Conservation (phyloP, 495 filamentous ascomycete genomes). For the Endocarpon pusillum region DNA sequence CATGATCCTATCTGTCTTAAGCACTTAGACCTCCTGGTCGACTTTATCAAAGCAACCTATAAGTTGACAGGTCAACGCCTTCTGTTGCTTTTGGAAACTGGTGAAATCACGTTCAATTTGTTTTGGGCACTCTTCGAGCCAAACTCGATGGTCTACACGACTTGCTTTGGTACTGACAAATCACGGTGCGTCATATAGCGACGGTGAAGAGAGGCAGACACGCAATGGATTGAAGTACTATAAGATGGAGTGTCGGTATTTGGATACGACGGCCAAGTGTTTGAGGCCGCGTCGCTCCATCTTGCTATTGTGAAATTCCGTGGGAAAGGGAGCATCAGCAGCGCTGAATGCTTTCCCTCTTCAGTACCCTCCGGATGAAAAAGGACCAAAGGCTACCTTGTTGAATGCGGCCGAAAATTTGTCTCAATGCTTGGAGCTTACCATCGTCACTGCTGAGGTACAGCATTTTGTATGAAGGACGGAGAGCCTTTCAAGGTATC, state of each 20-base stretch:
- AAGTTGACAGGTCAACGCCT: slow-evolving; percentile 17
- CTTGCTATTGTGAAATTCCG: slow-evolving; percentile 15
- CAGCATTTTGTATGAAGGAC: slow-evolving; percentile 14
- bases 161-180: slow-evolving; percentile 23
- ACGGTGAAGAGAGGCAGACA: slow-evolving; percentile 13
- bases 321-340: slow-evolving; percentile 14
- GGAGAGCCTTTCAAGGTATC: slow-evolving; percentile 12
- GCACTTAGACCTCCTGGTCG: slow-evolving; percentile 23
- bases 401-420: slow-evolving; percentile 17
- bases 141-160: slow-evolving; percentile 24
- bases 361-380: slow-evolving; percentile 10
- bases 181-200: slow-evolving; percentile 15
- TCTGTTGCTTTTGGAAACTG: slow-evolving; percentile 18
- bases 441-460: slow-evolving; percentile 11
- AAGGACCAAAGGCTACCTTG: slow-evolving; percentile 7
- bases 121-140: slow-evolving; percentile 29
- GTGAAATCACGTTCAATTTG: slow-evolving; percentile 29
- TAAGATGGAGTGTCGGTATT: slow-evolving; percentile 19
- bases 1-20: slow-evolving; percentile 2
- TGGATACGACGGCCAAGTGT: slow-evolving; percentile 16
- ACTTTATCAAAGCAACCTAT: slow-evolving; percentile 23
- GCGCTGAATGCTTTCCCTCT: slow-evolving; percentile 17
- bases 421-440: slow-evolving; percentile 10
- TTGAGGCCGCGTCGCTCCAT: slow-evolving; percentile 12
- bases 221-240: slow-evolving; percentile 14